Evolutionary conservation across 176 grass and related monocot genomes (phyloP), one percentile per base, ranked within the genome.

Genomic region (Musa schizocarpa): DNA sequence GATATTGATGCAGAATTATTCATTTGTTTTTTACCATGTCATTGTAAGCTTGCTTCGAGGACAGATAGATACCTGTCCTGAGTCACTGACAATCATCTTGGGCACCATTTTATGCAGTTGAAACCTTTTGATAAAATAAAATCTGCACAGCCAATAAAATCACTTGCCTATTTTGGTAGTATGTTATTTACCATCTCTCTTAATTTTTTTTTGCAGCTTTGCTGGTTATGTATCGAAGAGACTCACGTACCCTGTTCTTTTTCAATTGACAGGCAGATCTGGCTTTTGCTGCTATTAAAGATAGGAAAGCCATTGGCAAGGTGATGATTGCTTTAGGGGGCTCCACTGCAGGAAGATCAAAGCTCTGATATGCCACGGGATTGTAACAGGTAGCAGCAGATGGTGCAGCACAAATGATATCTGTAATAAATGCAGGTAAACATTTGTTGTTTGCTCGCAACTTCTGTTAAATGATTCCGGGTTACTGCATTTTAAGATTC

Each of bases 221-320:
- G 14, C n/a, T 61, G 16, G 12, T 61, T n/a, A 19, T 8, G 14
- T n/a, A 62, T 19, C 20, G 9, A 62, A 62, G 57, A 21, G 12
- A 57, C 16, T 17, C 57, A 62, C 17, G 9, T 19, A 57, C 6
- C 3, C 34, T 48, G 73, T 80, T 20, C 11, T 80, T 54, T 54
- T 51, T 65, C 66, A 19, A 79, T 74, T 57, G 63, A 66, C 79
- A 98, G 94, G 90, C 90, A 21, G 86, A 98, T 91, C 86, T 89
- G 25, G 88, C 88, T 63, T 93, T 98, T 53, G 57, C 86, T 77
- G 88, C 88, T 69, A 74, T 93, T 72, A 93, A 89, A 91, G 95
- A 98, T 73, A 83, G 90, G 74, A 93, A 91, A 58, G 95, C 54
- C 6, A 64, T 89, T 1, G 95, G 95, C 66, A 93, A 98, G 79